Base-by-base conservation (phyloP, 768 basidiomycete genomes). In the Trametes meyenii region DNA sequence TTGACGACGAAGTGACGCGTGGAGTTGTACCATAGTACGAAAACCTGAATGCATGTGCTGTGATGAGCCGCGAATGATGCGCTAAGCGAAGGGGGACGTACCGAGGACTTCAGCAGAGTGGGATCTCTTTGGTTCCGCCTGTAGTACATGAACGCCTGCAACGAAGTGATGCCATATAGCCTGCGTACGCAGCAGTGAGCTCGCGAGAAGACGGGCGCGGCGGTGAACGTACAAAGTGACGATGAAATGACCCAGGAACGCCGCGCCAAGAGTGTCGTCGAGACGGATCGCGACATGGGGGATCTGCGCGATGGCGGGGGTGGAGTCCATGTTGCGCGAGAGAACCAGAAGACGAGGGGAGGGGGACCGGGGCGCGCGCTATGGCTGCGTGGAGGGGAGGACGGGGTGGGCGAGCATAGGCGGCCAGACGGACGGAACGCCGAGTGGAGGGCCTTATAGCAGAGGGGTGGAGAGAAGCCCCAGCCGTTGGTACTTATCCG, bases 201-300 rank as follows among this genome's bases (percentile, higher is more conserved):
- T n/a, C n/a, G n/a, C n/a, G n/a, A 26, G 24, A 7, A 23, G 2
- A n/a, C 26, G 33, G 29, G 8, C n/a, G 8, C 29, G 45, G 39
- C 5, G 19, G 21, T 3, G 13, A 7, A 61, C 66, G 42, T 49
- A 67, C 66, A 67, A n/a, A 11, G 58, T 58, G 5, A 61, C 58
- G 10, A 58, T 58, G 35, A 62, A 57, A 21, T 67, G 66, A 10
- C 66, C 66, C 11, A 67, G 60, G 24, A 67, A 67, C 36, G 63
- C 63, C 2, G 63, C 66, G 1, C 66, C 66, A 33, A 67, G 60
- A 14, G 66, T 67, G 46, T 55, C 51, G 50, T 67, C 54, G 50
- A 64, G 60, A 33, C 40, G 43, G 16, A 35, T 21, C 26, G 40
- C 29, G 12, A 39, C 29, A 21, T 49, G 58, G 16, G 40, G 24